A percentile compares a stretch with the other conserved stretches of the same genome.
Conservation (phyloP, 2,329 filamentous ascomycete genomes). For the Mariannaea sp. region DNA sequence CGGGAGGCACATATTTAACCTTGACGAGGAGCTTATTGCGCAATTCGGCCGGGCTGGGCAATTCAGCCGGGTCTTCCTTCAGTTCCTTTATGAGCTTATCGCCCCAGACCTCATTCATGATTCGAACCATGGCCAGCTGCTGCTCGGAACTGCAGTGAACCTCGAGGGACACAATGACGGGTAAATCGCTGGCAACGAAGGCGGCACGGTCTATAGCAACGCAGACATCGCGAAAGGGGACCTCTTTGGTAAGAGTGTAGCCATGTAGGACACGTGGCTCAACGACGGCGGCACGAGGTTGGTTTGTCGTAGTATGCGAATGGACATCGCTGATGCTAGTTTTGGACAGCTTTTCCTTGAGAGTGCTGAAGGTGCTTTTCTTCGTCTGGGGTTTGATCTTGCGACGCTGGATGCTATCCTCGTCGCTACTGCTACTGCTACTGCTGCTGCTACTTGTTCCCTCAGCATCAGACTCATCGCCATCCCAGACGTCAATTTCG, state of each 20-base stretch:
- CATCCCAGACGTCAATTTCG: conserved; percentile 96
- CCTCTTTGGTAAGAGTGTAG: conserved; percentile 87
- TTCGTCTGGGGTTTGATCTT: conserved; percentile 61
- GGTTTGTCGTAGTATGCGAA: conserved; percentile 19
- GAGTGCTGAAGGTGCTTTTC: conserved; percentile 62
- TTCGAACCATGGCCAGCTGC: conserved; percentile 88
- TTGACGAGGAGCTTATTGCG: conserved; percentile 82
- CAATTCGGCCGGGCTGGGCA: conserved; percentile 73
- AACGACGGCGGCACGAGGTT: conserved; percentile 41
- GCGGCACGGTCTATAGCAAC: conserved; percentile 77
- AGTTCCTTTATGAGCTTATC: conserved; percentile 67
- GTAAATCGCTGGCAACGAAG: conserved; percentile 75
- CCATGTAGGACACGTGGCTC: conserved; percentile 86
- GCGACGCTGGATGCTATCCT: conserved; percentile 54
- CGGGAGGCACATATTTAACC: conserved; percentile 69
- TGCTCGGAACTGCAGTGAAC: conserved; percentile 83
- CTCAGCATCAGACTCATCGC: conserved; percentile 71
- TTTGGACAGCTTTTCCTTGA: conserved; percentile 63
- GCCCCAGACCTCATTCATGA: conserved; percentile 87
- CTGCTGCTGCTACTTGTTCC: conserved; percentile 49
- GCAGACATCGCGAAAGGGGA: conserved; percentile 86
- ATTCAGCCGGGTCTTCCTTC: conserved; percentile 50
- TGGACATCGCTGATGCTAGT: conserved; percentile 48
- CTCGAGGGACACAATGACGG: conserved; percentile 92
- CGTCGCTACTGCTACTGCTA: conserved; percentile 50